Base-by-base conservation (phyloP, 768 basidiomycete genomes). In the Imleria badia region DNA sequence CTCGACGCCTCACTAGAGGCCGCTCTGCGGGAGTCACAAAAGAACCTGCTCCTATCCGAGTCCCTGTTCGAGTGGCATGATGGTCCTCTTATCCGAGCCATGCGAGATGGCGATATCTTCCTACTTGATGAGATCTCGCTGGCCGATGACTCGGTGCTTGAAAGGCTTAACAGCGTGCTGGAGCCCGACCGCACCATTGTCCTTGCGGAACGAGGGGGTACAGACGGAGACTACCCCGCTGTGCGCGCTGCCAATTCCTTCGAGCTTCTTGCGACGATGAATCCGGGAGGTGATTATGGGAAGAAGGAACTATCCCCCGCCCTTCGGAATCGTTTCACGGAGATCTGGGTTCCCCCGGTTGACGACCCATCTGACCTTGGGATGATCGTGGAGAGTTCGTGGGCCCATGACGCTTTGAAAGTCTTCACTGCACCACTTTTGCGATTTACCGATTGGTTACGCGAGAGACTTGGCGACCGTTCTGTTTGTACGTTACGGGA, bases 221-320 rank as follows among this genome's bases (percentile, higher is more conserved):
- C 80, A 40, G 82, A 86, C 55, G 75, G 82, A 12, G 86, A 85
- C 31, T 78, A 87, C 58, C 82, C 87, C 30, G 77, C 79, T 8
- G 76, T 98, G 39, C 75, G 72, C 19, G 95, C 94, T 9, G 67
- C 74, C 8, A 73, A 79, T 5, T 73, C 73, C 1, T 99, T 99
- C 79, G 88, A 94, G 67, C 83, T 99, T 35, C 77, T 98, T 0
- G 94, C 97, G 3, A 98, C 97, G 3, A 99, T 99, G 97, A 99
- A 99, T 68, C 97, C 97, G 0, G 97, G 97, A 19, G 97, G 97
- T 14, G 97, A 99, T 66, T 98, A 95, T 63, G 97, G 97, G 22
- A 99, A 99, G 78, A 99, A 98, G 68, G 97, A 99, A 67, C 76
- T 99, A 3, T 98, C 97, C 2, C 96, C 95, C 31, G 97, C 97